A percentile compares a stretch with the other conserved stretches of the same genome.
Evolutionary conservation across 1,284 basidiomycete genomes (phyloP).

Genomic region (Ganoderma boninense): DNA sequence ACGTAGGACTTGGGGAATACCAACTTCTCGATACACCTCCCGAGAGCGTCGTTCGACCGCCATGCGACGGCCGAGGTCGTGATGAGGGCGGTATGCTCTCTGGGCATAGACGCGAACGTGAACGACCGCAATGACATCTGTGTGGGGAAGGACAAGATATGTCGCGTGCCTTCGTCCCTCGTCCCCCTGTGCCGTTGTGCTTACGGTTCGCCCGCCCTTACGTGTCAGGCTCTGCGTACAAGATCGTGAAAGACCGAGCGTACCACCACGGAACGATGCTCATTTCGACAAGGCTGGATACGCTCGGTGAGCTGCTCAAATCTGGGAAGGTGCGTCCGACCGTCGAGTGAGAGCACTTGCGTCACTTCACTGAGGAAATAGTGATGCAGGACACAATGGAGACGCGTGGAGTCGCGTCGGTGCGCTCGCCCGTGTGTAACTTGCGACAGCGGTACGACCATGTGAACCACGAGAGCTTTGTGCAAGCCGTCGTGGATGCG

Average conservation of each 20-base stretch:
- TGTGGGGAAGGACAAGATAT: conserved; percentile 86
- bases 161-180: conserved; percentile 39
- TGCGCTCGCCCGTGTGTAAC: conserved; percentile 93
- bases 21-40: conserved; percentile 95
- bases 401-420: conserved; percentile 90
- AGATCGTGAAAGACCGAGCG: conserved; percentile 89
- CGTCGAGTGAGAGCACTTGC: too few species aligned
- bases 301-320: conserved; percentile 77
- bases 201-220: conserved; percentile 45
- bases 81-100: conserved; percentile 78
- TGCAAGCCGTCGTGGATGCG: conserved; percentile 73
- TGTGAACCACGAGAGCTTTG: conserved; percentile 77
- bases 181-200: neutral
- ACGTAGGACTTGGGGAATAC: conserved; percentile 95
- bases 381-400: conserved; percentile 71
- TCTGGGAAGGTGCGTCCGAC: conserved; percentile 68
- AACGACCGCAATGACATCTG: conserved; percentile 95
- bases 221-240: conserved; percentile 98
- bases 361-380: conserved; percentile 22
- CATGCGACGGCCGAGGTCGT: conserved; percentile 83
- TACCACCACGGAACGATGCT: conserved; percentile 99
- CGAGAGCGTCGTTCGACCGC: conserved; percentile 84
- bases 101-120: conserved; percentile 78
- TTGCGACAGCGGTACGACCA: conserved; percentile 64
- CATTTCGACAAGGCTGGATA: conserved; percentile 80